Evolutionary conservation across 2,329 filamentous ascomycete genomes (phyloP).

Genomic region (Cladosporium sp.): DNA sequence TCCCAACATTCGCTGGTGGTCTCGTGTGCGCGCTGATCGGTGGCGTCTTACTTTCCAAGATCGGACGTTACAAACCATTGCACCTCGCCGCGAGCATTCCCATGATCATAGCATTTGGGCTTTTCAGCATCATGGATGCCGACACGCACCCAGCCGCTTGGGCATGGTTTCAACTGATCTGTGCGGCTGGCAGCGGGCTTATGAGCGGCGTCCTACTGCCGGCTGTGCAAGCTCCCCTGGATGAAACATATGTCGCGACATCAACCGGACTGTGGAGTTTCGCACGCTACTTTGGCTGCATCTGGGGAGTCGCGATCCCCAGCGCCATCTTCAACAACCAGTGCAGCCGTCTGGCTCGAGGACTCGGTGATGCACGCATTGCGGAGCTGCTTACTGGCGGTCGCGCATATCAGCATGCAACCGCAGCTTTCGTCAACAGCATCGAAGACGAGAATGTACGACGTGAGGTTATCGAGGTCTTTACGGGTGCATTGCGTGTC

Average conservation of each 20-base stretch:
- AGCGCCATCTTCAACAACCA: constrained; percentile 37
- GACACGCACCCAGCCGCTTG: constrained; percentile 36
- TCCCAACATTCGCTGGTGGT: constrained; percentile 30
- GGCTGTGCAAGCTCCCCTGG: constrained; percentile 38
- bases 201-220: constrained; percentile 38
- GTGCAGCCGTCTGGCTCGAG: constrained; percentile 3
- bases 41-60: constrained; percentile 27
- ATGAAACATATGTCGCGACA: constrained; percentile 34
- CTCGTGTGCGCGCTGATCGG: constrained; percentile 15
- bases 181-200: constrained; percentile 38
- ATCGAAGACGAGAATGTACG: neutral
- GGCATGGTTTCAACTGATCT: constrained; percentile 40
- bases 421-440: constrained; percentile 7
- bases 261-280: constrained; percentile 42
- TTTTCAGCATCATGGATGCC: constrained; percentile 37
- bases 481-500: constrained; percentile 6
- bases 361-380: neutral
- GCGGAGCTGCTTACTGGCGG: constrained; percentile 3
- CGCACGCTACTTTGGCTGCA: constrained; percentile 42
- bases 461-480: constrained; percentile 4
- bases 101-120: constrained; percentile 36
- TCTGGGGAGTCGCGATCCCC: constrained; percentile 44
- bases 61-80: constrained; percentile 30
- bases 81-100: constrained; percentile 23
- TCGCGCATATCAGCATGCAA: constrained; percentile 10